phyloP scores from a whole-genome alignment of 2,329 filamentous ascomycete species.

The Arthroderma sp. region DNA sequence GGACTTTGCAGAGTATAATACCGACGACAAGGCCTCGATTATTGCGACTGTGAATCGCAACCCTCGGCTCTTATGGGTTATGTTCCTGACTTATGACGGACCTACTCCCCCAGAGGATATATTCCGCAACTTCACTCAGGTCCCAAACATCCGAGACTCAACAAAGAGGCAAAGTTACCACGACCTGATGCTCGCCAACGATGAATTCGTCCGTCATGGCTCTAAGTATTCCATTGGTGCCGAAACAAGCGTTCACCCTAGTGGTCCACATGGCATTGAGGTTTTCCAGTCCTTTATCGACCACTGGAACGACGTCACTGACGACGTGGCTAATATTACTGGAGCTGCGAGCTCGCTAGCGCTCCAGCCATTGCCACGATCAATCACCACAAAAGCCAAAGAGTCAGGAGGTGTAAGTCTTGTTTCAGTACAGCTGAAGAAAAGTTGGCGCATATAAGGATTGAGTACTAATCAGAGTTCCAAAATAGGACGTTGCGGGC shows the following conservation, averaged over 20 bases:
- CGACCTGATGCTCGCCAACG: constrained; percentile 37
- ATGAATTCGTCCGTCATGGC: constrained; percentile 28
- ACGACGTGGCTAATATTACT: constrained; percentile 20
- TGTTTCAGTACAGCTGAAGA: background rate
- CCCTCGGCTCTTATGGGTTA: constrained; percentile 40
- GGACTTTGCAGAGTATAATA: constrained; percentile 36
- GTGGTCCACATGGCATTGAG: constrained; percentile 19
- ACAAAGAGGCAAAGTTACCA: constrained; percentile 39
- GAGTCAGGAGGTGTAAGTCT: constrained; percentile 23
- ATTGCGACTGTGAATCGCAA: constrained; percentile 40
- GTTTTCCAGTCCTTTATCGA: constrained; percentile 26
- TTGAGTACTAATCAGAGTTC: background rate
- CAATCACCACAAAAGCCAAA: constrained; percentile 25
- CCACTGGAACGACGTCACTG: constrained; percentile 24
- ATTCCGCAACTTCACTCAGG: constrained; percentile 46
- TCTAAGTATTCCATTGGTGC: constrained; percentile 33
- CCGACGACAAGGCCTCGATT: constrained; percentile 48
- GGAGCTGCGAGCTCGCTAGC: constrained; percentile 25
- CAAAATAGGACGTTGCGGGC: constrained; percentile 25
- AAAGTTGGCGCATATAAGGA: constrained; percentile 15
- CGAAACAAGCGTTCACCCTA: constrained; percentile 29
- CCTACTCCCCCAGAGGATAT: constrained; percentile 40
- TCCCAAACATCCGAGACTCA: constrained; percentile 35
- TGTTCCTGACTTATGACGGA: constrained; percentile 54
- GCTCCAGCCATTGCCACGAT: constrained; percentile 28